Evolutionary conservation across 805 yeast species (phyloP).

Genomic region (Hanseniaspora pseudoguilliermondii): DNA sequence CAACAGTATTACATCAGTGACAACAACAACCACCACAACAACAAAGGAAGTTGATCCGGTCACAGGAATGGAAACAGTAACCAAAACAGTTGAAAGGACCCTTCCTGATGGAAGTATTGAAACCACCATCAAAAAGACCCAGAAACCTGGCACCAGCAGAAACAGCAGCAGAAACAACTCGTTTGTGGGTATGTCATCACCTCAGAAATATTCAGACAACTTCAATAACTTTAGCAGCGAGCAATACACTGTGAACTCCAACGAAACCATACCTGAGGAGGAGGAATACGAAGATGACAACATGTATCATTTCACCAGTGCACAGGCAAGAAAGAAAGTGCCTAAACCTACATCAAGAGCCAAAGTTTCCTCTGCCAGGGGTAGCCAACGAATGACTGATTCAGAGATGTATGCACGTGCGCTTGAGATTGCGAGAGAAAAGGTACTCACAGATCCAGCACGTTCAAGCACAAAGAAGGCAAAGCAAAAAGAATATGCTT

Average conservation of each 20-base stretch:
- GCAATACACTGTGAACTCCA: background rate
- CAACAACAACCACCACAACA: conserved; percentile 10
- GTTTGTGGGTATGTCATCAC: background rate
- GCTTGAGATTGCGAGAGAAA: conserved; percentile 42
- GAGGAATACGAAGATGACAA: background rate
- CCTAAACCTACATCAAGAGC: background rate
- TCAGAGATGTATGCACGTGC: conserved; percentile 49
- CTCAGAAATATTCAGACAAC: background rate
- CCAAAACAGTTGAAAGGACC: conserved; percentile 27
- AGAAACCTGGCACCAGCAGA: conserved; percentile 22
- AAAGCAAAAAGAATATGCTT: background rate
- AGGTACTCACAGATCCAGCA: conserved; percentile 4
- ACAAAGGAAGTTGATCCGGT: background rate
- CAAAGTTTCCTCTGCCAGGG: conserved; percentile 7
- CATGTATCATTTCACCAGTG: background rate
- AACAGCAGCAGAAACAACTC: conserved; percentile 9
- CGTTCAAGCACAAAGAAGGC: background rate
- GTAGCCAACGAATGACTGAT: conserved; percentile 22
- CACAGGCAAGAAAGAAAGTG: background rate
- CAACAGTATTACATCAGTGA: conserved; percentile 3
- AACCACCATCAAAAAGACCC: background rate
- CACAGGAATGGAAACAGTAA: background rate
- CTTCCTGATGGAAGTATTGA: conserved; percentile 8
- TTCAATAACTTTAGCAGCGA: conserved; percentile 7
- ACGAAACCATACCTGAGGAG: background rate